Conservation (phyloP, 805 yeast species). For the Yarrowia sp. region DNA sequence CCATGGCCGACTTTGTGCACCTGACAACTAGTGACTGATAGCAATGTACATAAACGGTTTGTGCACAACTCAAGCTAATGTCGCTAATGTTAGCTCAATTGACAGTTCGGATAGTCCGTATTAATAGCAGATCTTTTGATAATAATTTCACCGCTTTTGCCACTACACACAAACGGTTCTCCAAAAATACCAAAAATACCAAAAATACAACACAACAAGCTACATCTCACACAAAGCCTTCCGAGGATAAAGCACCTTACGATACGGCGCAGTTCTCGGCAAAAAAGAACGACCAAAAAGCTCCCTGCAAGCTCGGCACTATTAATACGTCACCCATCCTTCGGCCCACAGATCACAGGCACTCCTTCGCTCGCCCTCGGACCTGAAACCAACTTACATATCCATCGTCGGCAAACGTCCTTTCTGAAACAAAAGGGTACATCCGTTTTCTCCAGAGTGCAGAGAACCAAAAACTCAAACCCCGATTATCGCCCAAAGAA, state of each 20-base stretch:
- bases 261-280: not conserved
- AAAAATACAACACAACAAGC: slow-evolving; percentile 1
- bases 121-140: not conserved
- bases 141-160: slow-evolving; percentile 2
- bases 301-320: not conserved
- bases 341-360: not conserved
- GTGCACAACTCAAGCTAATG: not conserved
- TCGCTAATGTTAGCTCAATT: not conserved
- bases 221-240: slow-evolving; percentile 1
- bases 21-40: slow-evolving; percentile 7
- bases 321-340: not conserved
- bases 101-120: not conserved
- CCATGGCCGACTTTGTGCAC: slow-evolving; percentile 15
- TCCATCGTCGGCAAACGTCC: slow-evolving; percentile 7
- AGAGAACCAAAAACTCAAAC: slow-evolving; percentile 12
- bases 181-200: not conserved
- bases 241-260: not conserved
- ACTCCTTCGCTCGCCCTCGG: not conserved
- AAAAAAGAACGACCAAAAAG: not conserved
- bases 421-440: slow-evolving; percentile 17
- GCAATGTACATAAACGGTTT: slow-evolving; percentile 12
- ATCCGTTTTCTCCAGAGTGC: slow-evolving; percentile 19
- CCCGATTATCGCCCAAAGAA: slow-evolving; percentile 1
- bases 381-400: slow-evolving; percentile 25
- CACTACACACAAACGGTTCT: slow-evolving; percentile 10